Conservation (phyloP, 371 early-diverging fungal species). For the Batrachochytrium dendrobatidis region DNA sequence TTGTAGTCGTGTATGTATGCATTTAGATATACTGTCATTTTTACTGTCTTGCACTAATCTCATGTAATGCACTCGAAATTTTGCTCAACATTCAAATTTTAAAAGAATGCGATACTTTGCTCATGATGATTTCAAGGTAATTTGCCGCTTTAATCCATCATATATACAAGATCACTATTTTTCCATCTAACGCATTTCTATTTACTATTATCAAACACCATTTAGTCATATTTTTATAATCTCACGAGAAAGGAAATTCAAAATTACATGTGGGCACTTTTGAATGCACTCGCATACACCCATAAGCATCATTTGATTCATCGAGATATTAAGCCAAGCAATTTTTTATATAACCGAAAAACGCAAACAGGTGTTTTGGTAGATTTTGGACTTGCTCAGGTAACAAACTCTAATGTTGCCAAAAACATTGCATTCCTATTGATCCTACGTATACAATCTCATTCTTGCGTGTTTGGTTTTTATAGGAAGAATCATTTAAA, state of each 20-base stretch:
- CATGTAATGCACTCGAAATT: too few relatives aligned
- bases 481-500: neutral
- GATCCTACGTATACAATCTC: neutral
- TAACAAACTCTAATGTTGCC: constrained; percentile 11
- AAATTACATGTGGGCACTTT: constrained; percentile 71
- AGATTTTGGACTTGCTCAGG: constrained; percentile 98
- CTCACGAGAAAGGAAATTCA: constrained; percentile 56
- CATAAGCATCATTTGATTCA: constrained; percentile 74
- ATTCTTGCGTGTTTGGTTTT: too few relatives aligned
- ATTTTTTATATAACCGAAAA: constrained; percentile 80
- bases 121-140: constrained; percentile 77
- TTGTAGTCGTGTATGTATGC: constrained; percentile 11
- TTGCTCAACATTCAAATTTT: neutral
- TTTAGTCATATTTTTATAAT: neutral
- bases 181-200: neutral
- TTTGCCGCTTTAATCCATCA: too few relatives aligned
- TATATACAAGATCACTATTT: constrained; percentile 1
- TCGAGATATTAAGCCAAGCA: constrained; percentile 96
- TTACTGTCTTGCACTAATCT: too few relatives aligned
- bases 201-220: neutral
- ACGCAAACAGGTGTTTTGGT: constrained; percentile 76
- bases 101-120: constrained; percentile 74
- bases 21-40: too few relatives aligned
- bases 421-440: neutral
- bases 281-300: constrained; percentile 47